Conservation (phyloP, 768 basidiomycete species). For the Asterophora parasitica region DNA sequence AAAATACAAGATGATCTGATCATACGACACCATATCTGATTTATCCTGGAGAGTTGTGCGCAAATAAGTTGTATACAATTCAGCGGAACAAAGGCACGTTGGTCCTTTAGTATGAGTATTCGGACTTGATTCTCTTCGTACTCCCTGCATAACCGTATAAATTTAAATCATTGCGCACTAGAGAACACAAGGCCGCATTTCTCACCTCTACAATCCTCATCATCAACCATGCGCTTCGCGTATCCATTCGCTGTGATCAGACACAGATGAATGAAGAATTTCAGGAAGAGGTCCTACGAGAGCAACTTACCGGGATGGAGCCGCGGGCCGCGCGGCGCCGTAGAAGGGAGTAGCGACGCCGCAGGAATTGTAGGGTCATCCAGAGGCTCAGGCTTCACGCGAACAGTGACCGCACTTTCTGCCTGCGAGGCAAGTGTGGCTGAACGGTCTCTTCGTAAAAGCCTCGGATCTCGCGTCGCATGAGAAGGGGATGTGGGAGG, state of each 20-base stretch:
- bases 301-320: background rate
- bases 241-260: background rate
- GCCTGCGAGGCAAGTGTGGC: background rate
- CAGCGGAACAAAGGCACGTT: too few species aligned
- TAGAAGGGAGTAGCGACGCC: background rate
- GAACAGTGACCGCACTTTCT: background rate
- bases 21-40: too few species aligned
- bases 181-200: too few species aligned
- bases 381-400: conserved; percentile 4
- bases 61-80: too few species aligned
- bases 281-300: conserved; percentile 54
- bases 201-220: background rate
- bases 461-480: conserved; percentile 3
- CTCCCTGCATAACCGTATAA: background rate
- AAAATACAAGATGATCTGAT: too few species aligned
- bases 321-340: conserved; percentile 1
- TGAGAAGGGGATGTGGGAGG: background rate
- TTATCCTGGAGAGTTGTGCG: too few species aligned
- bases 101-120: background rate
- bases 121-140: conserved; percentile 5
- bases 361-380: background rate
- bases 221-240: background rate
- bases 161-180: background rate
- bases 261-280: conserved; percentile 21
- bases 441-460: conserved; percentile 1